These are phyloP conservation scores for Aspergillus sp. DNA, from an alignment of 2,329 filamentous ascomycete species.

Conservation along the genomic window DNA sequence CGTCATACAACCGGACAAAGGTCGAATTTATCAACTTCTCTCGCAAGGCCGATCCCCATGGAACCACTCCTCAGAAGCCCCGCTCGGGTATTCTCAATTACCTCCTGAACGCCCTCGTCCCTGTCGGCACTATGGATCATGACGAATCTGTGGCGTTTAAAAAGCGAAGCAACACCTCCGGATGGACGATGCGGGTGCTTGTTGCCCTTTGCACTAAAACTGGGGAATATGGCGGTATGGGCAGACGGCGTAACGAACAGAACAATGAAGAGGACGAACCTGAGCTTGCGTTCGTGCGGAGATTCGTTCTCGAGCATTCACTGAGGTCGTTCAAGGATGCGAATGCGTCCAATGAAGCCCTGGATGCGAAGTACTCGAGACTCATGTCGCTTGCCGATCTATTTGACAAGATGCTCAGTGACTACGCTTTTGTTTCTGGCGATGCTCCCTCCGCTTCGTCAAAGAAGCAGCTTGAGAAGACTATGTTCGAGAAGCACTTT, in stretches of 20 bases:
- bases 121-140: conserved; percentile 56
- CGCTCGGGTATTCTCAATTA: conserved; percentile 90
- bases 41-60: conserved; percentile 73
- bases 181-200: conserved; percentile 75
- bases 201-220: conserved; percentile 84
- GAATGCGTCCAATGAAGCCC: conserved; percentile 63
- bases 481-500: conserved; percentile 99
- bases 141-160: conserved; percentile 67
- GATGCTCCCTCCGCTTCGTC: conserved; percentile 45
- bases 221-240: conserved; percentile 58
- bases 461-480: conserved; percentile 73
- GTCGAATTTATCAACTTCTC: conserved; percentile 99
- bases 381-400: conserved; percentile 82
- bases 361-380: conserved; percentile 78
- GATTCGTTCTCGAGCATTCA: conserved; percentile 88
- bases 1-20: conserved; percentile 89
- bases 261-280: conserved; percentile 33
- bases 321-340: conserved; percentile 88
- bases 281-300: conserved; percentile 74
- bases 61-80: conserved; percentile 84
- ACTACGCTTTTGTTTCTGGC: conserved; percentile 57
- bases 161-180: conserved; percentile 76
- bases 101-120: conserved; percentile 69
- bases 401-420: conserved; percentile 84
- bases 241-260: conserved; percentile 43